Evolutionary conservation across 306 rosid genomes (phyloP).

Genomic region (Luffa aegyptiaca): DNA sequence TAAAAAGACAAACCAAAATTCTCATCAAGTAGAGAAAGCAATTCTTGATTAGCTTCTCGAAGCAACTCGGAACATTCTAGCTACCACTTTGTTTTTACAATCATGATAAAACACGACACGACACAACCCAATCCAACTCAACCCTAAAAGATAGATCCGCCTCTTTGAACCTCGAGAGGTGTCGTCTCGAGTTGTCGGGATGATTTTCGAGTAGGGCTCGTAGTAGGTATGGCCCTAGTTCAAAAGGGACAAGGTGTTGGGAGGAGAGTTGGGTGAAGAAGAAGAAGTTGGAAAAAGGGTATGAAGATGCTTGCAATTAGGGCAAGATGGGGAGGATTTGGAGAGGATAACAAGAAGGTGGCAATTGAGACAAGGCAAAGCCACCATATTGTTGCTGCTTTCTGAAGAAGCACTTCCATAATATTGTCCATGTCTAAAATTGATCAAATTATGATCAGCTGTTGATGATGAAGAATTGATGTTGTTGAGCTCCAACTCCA

Average conservation of each 20-base stretch:
- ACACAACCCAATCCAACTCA: not conserved
- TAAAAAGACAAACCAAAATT: too few species aligned
- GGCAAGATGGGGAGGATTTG: constrained; percentile 37
- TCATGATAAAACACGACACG: not conserved
- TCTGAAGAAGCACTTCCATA: not conserved
- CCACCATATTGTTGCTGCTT: constrained; percentile 23
- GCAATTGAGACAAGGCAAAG: constrained; percentile 39
- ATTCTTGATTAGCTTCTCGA: not conserved
- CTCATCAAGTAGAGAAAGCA: too few species aligned
- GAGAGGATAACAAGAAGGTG: constrained; percentile 40
- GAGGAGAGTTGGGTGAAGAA: not conserved
- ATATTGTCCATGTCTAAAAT: not conserved
- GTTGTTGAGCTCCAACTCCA: constrained; percentile 38
- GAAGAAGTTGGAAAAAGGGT: constrained; percentile 15
- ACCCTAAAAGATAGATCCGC: not conserved
- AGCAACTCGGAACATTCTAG: not conserved
- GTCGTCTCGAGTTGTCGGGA: not conserved
- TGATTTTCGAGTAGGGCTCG: not conserved
- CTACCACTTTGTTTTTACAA: not conserved
- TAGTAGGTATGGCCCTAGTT: not conserved
- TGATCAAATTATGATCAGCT: not conserved
- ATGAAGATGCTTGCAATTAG: constrained; percentile 38
- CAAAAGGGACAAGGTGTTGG: not conserved
- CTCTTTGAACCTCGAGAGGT: not conserved
- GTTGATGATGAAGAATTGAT: not conserved